phyloP scores from a whole-genome alignment of 495 filamentous ascomycete genomes.

The Penicillium antarcticum region DNA sequence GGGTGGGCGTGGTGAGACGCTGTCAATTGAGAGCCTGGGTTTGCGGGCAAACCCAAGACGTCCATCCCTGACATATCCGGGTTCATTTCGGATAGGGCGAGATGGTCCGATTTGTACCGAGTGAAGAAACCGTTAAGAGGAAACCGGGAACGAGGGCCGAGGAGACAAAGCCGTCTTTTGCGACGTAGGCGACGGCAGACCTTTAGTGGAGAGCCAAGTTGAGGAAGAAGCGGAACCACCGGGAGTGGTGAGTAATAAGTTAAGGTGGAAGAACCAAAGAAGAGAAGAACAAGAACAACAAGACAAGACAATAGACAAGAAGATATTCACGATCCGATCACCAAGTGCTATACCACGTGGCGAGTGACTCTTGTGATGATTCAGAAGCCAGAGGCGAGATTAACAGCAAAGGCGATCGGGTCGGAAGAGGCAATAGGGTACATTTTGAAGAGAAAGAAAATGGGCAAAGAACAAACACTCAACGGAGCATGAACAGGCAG shows the following conservation, averaged over 20 bases:
- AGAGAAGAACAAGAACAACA: not conserved
- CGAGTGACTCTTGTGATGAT: constrained; percentile 19
- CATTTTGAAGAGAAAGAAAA: constrained; percentile 22
- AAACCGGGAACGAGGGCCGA: constrained; percentile 48
- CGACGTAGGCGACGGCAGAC: constrained; percentile 46
- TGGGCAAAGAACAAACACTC: constrained; percentile 11
- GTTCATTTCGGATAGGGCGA: constrained; percentile 24
- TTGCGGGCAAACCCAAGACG: constrained; percentile 47
- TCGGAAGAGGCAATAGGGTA: constrained; percentile 23
- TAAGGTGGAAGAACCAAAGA: constrained; percentile 1
- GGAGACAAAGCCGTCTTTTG: constrained; percentile 45
- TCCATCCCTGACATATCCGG: constrained; percentile 49
- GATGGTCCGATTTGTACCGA: constrained; percentile 38
- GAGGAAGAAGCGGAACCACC: constrained; percentile 1
- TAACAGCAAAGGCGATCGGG: constrained; percentile 29
- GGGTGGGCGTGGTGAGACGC: constrained; percentile 46
- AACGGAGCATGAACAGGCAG: constrained; percentile 27
- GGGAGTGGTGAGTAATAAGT: not conserved
- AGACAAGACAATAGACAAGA: constrained; percentile 1
- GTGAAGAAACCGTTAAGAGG: constrained; percentile 44
- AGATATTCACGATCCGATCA: constrained; percentile 22
- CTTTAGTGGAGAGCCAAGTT: constrained; percentile 39
- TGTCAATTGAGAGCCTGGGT: constrained; percentile 36
- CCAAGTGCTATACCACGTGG: constrained; percentile 22
- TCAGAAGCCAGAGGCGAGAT: constrained; percentile 17